Evolutionary conservation across 345 rosid species (phyloP), one percentile per base, ranked within the genome.

Genomic region (Bruguiera gymnorhiza): DNA sequence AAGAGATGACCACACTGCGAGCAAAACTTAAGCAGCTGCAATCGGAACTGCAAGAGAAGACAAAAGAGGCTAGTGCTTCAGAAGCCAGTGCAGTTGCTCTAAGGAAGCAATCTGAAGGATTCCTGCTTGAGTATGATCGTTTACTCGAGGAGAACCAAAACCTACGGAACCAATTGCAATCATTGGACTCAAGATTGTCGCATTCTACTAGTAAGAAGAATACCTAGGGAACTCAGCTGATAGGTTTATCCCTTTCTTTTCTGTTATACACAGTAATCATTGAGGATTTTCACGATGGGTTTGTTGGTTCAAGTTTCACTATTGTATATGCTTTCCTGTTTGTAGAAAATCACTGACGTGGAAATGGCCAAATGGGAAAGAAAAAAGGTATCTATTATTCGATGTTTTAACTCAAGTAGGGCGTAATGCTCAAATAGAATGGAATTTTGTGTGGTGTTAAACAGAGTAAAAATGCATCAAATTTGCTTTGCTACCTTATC

Each of bases 71-170:
- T 0, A 76, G 48, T 52, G 81, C 82, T n/a, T 87, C 96, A 13
- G 87, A 90, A 84, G 80, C 91, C 58, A 90, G 80, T 78, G 89
- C 86, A 13, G 76, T 83, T 27, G 97, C 99, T 74, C 81, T 90
- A 69, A 84, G 85, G 70, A 95, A 90, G 80, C 97, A 95, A 70
- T 90, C 99, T 4, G 97, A 92, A 79, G 99, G 99, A 15, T 91
- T 95, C 81, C 89, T 89, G 75, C 85, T 87, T 0, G 99, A 95
- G 86, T 89, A 88, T 60, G 93, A 88, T 67, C 89, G 99, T 43
- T 76, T 95, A 72, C 89, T 85, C 2, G 93, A 83, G 70, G 97
- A 92, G 74, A 95, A 95, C 77, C 89, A 88, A 81, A 85, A 75
- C 34, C 80, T 92, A 31, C 74, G 91, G 71, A 82, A 53, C 63